Base-by-base conservation (phyloP, 2,329 filamentous ascomycete genomes). In the Xylariales sp. region DNA sequence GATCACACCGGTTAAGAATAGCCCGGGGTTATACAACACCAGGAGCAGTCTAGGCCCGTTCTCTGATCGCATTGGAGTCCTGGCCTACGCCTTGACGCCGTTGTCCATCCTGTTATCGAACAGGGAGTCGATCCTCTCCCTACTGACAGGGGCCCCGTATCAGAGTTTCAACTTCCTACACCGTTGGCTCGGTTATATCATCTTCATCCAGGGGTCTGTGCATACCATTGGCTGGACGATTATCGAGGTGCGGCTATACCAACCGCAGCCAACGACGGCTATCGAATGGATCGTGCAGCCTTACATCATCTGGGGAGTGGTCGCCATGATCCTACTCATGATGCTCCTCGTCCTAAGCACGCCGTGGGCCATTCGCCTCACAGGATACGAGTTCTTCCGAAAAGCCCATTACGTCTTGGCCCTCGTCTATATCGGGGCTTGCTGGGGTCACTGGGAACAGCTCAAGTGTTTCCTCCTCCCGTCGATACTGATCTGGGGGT, bases 141-240 rank as follows among this genome's bases (percentile, higher is more conserved):
- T 91, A 14, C 78, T 93, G 56, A 94, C 91, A 0, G 91, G 92
- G 1, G 83, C 94, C 0, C 91, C 92, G 0, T 93, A 93, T 74
- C 91, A 93, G 72, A 88, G 86, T 73, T 93, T 94, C 83, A 90
- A 91, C 78, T 94, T 94, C 75, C 81, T 94, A 23, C 91, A 93
- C 77, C 89, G 91, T 39, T 94, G 91, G 91, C 81, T 90, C 0
- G 91, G 92, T 6, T 90, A 91, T 69, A 84, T 94, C 73, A 93
- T 94, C 70, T 86, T 92, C 62, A 76, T 87, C 0, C 91, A 94
- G 75, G 86, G 87, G 2, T 79, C 84, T 9, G 78, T 94, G 1
- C 92, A 94, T 76, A 93, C 91, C 1, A 84, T 94, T 32, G 86
- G 83, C 62, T 94, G 91, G 91, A 87, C 84, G 32, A 76, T 94